Evolutionary conservation across 768 basidiomycete genomes (phyloP).

Genomic region (Pleurotus citrinopileatus): DNA sequence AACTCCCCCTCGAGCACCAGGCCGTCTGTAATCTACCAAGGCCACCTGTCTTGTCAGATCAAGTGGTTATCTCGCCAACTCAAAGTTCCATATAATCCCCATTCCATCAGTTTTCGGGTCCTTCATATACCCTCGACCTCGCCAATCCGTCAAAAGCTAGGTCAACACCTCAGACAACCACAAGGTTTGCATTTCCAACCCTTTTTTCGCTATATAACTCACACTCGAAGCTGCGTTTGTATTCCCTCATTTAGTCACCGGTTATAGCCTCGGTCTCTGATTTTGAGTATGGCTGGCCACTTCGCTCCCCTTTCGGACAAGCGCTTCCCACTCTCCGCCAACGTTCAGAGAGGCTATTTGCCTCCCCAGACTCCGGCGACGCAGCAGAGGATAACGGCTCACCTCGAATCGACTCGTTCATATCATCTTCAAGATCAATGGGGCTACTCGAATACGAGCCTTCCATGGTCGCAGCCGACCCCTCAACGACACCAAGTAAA

Average conservation of each 20-base stretch:
- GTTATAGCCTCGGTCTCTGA: conserved; percentile 7
- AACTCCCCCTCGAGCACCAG: background rate
- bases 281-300: background rate
- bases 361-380: background rate
- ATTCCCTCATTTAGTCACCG: conserved; percentile 2
- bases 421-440: background rate
- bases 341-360: conserved; percentile 2
- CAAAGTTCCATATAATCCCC: background rate
- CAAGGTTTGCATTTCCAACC: background rate
- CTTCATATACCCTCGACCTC: background rate
- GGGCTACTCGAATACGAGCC: background rate
- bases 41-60: background rate
- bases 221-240: background rate
- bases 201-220: background rate
- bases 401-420: background rate
- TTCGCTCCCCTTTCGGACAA: conserved; percentile 9
- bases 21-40: background rate
- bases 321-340: conserved; percentile 1
- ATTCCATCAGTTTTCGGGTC: background rate
- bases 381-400: background rate
- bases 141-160: background rate
- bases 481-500: background rate
- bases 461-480: background rate
- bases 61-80: background rate
- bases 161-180: background rate